Conservation (phyloP, 371 early-diverging fungal genomes). For the Mucor velutinosus region DNA sequence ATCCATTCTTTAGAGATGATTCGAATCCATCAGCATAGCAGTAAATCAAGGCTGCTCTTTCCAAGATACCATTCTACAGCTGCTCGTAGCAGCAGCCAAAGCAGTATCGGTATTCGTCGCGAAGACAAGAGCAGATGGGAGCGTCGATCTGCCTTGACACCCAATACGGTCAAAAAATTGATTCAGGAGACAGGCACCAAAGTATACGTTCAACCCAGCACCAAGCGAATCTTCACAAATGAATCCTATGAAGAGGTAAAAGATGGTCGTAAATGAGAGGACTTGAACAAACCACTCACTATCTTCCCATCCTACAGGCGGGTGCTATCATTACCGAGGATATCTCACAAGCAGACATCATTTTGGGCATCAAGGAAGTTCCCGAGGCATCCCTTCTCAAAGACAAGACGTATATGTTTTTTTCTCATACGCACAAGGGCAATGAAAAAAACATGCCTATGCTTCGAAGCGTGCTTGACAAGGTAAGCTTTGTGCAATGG, state of each 20-base stretch:
- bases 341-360: slow-evolving; percentile 85
- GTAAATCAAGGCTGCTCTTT: not conserved
- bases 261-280: not conserved
- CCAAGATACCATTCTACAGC: not conserved
- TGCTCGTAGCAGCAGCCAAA: not conserved
- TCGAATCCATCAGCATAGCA: not conserved
- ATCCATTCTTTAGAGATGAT: not conserved
- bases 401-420: slow-evolving; percentile 91
- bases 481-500: slow-evolving; percentile 50
- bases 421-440: slow-evolving; percentile 98
- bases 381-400: slow-evolving; percentile 80
- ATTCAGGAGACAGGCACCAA: slow-evolving; percentile 79
- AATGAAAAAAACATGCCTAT: slow-evolving; percentile 92
- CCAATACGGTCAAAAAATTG: slow-evolving; percentile 75
- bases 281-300: not conserved
- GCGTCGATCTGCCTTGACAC: slow-evolving; percentile 85
- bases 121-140: slow-evolving; percentile 98
- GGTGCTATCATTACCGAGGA: slow-evolving; percentile 92
- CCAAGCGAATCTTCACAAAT: slow-evolving; percentile 88
- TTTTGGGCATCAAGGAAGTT: slow-evolving; percentile 97
- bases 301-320: slow-evolving; percentile 52
- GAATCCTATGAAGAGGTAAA: slow-evolving; percentile 74
- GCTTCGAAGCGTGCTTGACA: slow-evolving; percentile 85
- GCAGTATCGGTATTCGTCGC: slow-evolving; percentile 79
- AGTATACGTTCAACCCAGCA: slow-evolving; percentile 91